Evolutionary conservation across 768 basidiomycete species (phyloP).

Genomic region (Lentinula boryana): DNA sequence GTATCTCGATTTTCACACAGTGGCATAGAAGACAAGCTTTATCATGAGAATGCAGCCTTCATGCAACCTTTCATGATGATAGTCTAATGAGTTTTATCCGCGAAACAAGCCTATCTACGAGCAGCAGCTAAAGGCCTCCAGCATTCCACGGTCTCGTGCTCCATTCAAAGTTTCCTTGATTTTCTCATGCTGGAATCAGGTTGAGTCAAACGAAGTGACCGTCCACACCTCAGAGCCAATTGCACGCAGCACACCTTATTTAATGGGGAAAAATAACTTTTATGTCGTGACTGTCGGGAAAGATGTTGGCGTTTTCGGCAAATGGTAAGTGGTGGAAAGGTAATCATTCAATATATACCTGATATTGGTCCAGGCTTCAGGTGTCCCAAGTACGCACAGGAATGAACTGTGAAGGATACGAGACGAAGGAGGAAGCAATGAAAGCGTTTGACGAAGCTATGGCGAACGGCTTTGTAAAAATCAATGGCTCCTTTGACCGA

Average conservation of each 20-base stretch:
- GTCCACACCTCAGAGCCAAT: neutral
- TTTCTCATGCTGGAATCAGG: neutral
- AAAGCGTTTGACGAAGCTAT: conserved; percentile 17
- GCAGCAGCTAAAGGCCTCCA: no score
- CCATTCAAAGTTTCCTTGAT: neutral
- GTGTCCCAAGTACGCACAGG: conserved; percentile 34
- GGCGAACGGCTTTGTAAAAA: neutral
- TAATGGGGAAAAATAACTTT: conserved; percentile 13
- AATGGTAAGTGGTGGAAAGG: neutral
- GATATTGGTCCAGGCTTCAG: conserved; percentile 33
- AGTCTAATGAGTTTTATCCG: neutral
- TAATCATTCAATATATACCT: neutral
- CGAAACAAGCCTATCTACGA: neutral
- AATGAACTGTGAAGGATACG: conserved; percentile 36
- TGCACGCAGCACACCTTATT: neutral
- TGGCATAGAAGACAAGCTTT: neutral
- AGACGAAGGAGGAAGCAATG: conserved; percentile 34
- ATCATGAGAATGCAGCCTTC: no score
- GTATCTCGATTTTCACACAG: neutral
- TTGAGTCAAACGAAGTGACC: neutral
- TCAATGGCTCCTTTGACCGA: neutral
- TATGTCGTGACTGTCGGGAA: conserved; percentile 23
- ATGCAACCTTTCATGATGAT: no score
- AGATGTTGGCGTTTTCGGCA: conserved; percentile 19
- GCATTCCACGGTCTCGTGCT: neutral